These are phyloP conservation scores for Quercus tomentella DNA, from an alignment of 331 rosid species.

Conservation along the genomic window DNA sequence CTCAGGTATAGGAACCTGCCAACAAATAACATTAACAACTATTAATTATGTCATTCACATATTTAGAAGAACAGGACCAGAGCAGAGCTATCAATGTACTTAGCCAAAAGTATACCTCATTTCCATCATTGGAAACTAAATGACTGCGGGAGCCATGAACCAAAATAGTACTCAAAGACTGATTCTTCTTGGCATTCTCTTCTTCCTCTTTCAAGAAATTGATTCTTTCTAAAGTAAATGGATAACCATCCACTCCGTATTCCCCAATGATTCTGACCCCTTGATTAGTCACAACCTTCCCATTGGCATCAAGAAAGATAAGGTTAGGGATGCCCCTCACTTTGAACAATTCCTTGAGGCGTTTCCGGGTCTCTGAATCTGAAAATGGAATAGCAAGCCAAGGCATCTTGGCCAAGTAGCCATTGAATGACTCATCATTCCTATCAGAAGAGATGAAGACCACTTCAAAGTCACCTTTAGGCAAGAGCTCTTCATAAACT, in stretches of 20 bases:
- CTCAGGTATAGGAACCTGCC: conserved; percentile 41
- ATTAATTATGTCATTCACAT: not conserved
- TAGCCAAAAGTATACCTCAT: conserved; percentile 20
- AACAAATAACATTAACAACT: not conserved
- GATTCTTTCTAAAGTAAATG: conserved; percentile 33
- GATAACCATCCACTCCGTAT: conserved; percentile 38
- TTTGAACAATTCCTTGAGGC: conserved; percentile 29
- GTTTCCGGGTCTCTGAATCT: conserved; percentile 30
- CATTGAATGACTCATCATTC: conserved; percentile 30
- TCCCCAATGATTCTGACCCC: conserved; percentile 34
- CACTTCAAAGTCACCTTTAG: conserved; percentile 37
- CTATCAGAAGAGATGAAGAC: conserved; percentile 40
- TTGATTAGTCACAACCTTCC: conserved; percentile 21
- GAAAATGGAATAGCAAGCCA: conserved; percentile 43
- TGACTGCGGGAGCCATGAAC: conserved; percentile 39
- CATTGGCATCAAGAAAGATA: conserved; percentile 32
- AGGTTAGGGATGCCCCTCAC: conserved; percentile 51
- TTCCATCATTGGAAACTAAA: conserved; percentile 33
- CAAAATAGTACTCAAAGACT: conserved; percentile 38
- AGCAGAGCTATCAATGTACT: not conserved
- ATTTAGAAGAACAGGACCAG: not conserved
- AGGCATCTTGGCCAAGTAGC: conserved; percentile 45
- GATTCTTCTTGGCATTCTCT: conserved; percentile 27
- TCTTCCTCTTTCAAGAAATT: conserved; percentile 31
- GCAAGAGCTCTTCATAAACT: conserved; percentile 26